Evolutionary conservation across 2,329 filamentous ascomycete species (phyloP), one percentile per base, ranked within the genome.

Genomic region (Amylocarpus encephaloides): DNA sequence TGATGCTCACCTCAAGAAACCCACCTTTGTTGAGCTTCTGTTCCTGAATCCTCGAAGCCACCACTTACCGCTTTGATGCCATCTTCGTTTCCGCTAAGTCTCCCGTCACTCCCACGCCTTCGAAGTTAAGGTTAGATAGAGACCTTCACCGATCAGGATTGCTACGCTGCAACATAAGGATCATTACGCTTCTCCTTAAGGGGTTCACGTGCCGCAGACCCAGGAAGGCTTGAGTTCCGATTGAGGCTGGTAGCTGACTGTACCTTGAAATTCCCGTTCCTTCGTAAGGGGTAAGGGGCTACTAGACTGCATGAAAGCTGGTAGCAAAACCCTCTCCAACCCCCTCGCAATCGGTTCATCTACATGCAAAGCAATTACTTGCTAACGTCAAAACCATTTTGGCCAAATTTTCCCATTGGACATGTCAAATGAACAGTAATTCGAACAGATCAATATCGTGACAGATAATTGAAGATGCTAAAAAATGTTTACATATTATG

Each of bases 401-500:
- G 22, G 7, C 4, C 22, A 7, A 26, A 26, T 26, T 43, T 52
- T 41, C 43, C 48, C 46, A 26, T 46, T 39, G 49, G 40, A 39
- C 38, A 56, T 58, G 51, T 48, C 49, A 47, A 47, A 30, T 43
- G 9, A 15, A 43, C 11, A 43, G 10, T 26, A 32, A 16, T 32
- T 15, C 32, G 16, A 29, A 30, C 10, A 43, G 40, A 26, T 15
- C 32, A 43, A 30, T 16, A 43, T 33, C 29, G 35, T 44, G 45
- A 50, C 41, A 43, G 43, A 53, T 22, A 45, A 16, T 48, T 30
- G 26, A 50, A 38, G 45, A 59, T 59, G 56, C 51, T 59, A 36
- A 33, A 47, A n/a, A 51, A 52, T 38, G 33, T 50, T 19, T 30
- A 51, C 44, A 46, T 26, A 16, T 53, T 54, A 35, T 57, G 57